These are phyloP conservation scores for Neopestalotiopsis clavispora DNA, from an alignment of 2,329 filamentous ascomycete genomes.

Conservation along the genomic window DNA sequence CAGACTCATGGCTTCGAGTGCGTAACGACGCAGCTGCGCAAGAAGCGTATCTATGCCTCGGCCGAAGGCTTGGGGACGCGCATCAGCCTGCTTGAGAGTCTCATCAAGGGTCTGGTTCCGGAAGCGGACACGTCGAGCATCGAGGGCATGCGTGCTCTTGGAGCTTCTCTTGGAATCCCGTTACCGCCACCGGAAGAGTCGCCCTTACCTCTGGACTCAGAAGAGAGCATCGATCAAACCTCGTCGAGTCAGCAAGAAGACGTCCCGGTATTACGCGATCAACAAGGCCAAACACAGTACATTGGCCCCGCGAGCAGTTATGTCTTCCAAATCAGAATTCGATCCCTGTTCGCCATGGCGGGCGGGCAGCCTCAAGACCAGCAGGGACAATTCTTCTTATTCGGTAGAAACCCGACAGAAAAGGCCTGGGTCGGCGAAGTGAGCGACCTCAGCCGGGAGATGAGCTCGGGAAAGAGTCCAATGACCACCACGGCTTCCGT, in stretches of 20 bases:
- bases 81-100: constrained; percentile 45
- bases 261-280: constrained; percentile 43
- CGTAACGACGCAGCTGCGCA: constrained; percentile 47
- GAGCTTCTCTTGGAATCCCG: constrained; percentile 42
- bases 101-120: constrained; percentile 47
- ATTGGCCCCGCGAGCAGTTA: constrained; percentile 48
- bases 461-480: constrained; percentile 12
- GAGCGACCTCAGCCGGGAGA: constrained; percentile 4
- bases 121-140: constrained; percentile 46
- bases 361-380: constrained; percentile 26
- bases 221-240: constrained; percentile 22
- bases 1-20: constrained; percentile 44
- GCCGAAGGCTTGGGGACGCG: constrained; percentile 45
- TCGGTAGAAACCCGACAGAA: constrained; percentile 44
- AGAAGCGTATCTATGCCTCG: constrained; percentile 47
- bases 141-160: constrained; percentile 45
- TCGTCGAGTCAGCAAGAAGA: constrained; percentile 31
- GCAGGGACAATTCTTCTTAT: constrained; percentile 41
- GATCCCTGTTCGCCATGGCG: constrained; percentile 43
- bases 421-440: constrained; percentile 21
- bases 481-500: constrained; percentile 2
- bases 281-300: constrained; percentile 49
- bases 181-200: constrained; percentile 34
- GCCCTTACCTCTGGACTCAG: constrained; percentile 19
- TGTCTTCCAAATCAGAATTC: constrained; percentile 45